A percentile compares a stretch with the other conserved stretches of the same genome.
These are phyloP conservation scores for Aspergillus udagawae DNA, from an alignment of 2,329 filamentous ascomycete species.

Conservation along the genomic window DNA sequence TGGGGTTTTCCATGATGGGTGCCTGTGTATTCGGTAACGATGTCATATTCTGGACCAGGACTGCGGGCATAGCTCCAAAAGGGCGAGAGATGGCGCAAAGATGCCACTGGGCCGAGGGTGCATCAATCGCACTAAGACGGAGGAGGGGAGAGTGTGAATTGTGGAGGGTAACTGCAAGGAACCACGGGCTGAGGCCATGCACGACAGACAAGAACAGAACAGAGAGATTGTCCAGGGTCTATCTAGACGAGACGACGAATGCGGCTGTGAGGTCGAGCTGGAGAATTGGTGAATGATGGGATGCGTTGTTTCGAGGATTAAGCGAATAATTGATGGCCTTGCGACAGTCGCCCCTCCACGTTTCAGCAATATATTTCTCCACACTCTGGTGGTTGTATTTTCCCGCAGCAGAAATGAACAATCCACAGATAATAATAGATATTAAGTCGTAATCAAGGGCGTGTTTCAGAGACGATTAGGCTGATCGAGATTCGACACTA, in stretches of 20 bases:
- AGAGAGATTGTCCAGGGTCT: background rate
- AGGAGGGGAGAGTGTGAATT: background rate
- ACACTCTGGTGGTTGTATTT: conserved; percentile 6
- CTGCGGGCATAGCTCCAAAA: conserved; percentile 37
- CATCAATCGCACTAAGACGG: conserved; percentile 22
- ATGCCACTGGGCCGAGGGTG: conserved; percentile 16
- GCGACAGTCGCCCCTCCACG: conserved; percentile 3
- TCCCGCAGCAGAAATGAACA: background rate
- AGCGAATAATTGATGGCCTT: background rate
- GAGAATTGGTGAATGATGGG: background rate
- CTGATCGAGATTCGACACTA: conserved; percentile 8
- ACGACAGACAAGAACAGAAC: background rate
- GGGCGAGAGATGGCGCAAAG: conserved; percentile 16
- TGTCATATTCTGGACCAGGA: conserved; percentile 28
- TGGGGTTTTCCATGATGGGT: conserved; percentile 34
- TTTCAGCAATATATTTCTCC: conserved; percentile 17
- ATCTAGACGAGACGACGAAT: background rate
- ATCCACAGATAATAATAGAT: background rate
- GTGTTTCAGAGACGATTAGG: conserved; percentile 15
- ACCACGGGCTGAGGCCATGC: background rate
- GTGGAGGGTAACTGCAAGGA: background rate
- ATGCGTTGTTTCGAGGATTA: background rate
- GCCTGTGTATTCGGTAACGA: conserved; percentile 29
- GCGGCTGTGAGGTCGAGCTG: background rate
- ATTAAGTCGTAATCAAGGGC: background rate